A percentile compares a stretch with the other conserved stretches of the same genome.
Evolutionary conservation across 1,284 basidiomycete genomes (phyloP).

Genomic region (Leccinum proximum): DNA sequence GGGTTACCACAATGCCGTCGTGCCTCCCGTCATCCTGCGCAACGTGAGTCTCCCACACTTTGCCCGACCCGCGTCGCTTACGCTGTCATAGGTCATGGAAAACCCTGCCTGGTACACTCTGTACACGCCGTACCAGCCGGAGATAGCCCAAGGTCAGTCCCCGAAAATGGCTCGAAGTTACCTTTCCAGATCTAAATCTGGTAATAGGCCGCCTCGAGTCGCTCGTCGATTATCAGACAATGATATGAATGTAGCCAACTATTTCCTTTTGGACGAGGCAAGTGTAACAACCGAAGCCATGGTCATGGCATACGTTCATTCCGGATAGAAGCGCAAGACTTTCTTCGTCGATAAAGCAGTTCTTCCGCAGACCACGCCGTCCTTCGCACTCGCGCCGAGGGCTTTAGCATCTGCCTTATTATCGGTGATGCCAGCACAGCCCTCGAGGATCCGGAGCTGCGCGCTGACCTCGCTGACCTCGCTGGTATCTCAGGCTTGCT

Average conservation of each 20-base stretch:
- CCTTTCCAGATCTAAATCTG: constrained; percentile 12
- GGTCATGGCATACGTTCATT: constrained; percentile 75
- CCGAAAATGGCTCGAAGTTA: constrained; percentile 7
- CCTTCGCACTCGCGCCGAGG: constrained; percentile 83
- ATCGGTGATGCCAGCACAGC: constrained; percentile 58
- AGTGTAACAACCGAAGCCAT: constrained; percentile 94
- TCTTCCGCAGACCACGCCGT: constrained; percentile 84
- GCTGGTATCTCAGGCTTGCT: constrained; percentile 60
- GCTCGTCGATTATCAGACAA: constrained; percentile 96
- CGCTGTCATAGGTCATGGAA: constrained; percentile 74
- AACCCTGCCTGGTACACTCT: constrained; percentile 99
- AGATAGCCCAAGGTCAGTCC: constrained; percentile 83
- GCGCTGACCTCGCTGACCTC: constrained; percentile 51
- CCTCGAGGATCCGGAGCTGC: constrained; percentile 49
- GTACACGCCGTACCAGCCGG: constrained; percentile 94
- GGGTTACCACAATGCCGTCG: constrained; percentile 96
- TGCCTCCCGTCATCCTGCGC: constrained; percentile 90
- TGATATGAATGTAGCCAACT: constrained; percentile 98
- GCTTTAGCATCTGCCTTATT: constrained; percentile 83
- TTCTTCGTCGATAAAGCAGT: constrained; percentile 87
- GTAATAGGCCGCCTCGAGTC: constrained; percentile 87
- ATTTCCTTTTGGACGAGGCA: constrained; percentile 88
- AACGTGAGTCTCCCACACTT: constrained; percentile 55
- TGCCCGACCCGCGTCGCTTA: constrained; percentile 5
- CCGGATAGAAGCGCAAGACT: constrained; percentile 73